Percentiles rank a stretch among this genome's conserved stretches.
Conservation (phyloP, 2,329 filamentous ascomycete genomes). For the Colletotrichum echinochloae region DNA sequence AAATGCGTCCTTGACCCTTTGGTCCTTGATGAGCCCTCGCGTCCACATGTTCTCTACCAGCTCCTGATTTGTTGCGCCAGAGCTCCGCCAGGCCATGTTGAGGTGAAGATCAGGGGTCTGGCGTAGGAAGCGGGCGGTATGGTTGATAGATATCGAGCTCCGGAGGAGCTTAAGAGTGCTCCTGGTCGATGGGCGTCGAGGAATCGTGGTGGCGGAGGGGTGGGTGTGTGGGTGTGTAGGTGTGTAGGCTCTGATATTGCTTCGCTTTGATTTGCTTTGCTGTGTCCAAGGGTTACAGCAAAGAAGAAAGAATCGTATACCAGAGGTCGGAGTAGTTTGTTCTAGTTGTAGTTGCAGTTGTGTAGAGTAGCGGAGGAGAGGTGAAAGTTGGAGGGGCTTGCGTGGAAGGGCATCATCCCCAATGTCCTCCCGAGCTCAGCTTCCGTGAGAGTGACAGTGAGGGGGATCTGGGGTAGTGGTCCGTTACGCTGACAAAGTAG, state of each 20-base stretch:
- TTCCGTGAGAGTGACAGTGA: not conserved
- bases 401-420: constrained; percentile 17
- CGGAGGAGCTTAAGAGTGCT: constrained; percentile 34
- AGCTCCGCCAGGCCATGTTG: constrained; percentile 91
- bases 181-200: not conserved
- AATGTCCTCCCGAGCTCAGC: not conserved
- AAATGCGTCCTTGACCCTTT: constrained; percentile 83
- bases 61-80: constrained; percentile 77
- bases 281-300: not conserved
- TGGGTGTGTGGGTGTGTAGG: too few relatives aligned
- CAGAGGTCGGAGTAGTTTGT: too few relatives aligned
- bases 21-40: constrained; percentile 78
- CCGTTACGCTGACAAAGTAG: not conserved
- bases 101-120: constrained; percentile 18
- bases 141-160: not conserved
- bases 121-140: constrained; percentile 14
- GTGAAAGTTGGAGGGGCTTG: not conserved
- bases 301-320: not conserved
- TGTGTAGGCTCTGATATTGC: not conserved
- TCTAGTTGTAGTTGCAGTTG: not conserved
- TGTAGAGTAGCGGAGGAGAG: not conserved
- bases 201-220: constrained; percentile 26
- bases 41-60: constrained; percentile 82
- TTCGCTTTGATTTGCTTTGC: not conserved
- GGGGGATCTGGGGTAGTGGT: not conserved